phyloP scores from a whole-genome alignment of 805 yeast genomes.

The Saccharomyces kudriavzevii region DNA sequence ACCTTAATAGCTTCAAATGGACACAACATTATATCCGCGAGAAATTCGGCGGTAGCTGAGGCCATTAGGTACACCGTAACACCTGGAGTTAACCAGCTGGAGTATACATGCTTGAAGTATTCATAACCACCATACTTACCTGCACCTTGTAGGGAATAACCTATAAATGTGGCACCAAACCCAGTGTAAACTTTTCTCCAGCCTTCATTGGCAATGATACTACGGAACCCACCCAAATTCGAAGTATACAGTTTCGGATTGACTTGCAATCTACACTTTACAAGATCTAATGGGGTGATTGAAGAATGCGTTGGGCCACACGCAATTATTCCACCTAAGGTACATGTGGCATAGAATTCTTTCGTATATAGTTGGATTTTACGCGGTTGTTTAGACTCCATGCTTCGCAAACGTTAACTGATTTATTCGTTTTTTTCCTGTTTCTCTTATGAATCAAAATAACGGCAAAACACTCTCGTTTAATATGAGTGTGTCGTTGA shows the following conservation, averaged over 20 bases:
- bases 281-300: constrained; percentile 87
- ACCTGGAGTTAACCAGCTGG: constrained; percentile 43
- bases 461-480: background rate
- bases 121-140: constrained; percentile 97
- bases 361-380: constrained; percentile 20
- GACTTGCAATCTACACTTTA: constrained; percentile 90
- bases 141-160: constrained; percentile 93
- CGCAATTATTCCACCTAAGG: constrained; percentile 61
- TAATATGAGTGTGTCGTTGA: background rate
- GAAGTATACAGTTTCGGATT: constrained; percentile 63
- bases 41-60: constrained; percentile 87
- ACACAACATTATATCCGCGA: constrained; percentile 85
- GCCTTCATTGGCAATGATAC: constrained; percentile 70
- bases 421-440: background rate
- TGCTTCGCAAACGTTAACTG: background rate
- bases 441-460: background rate
- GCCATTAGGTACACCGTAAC: constrained; percentile 73
- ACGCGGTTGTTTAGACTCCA: constrained; percentile 2
- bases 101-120: constrained; percentile 73
- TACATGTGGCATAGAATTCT: constrained; percentile 37
- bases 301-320: constrained; percentile 96
- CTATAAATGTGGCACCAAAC: constrained; percentile 83
- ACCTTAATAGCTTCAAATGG: constrained; percentile 95
- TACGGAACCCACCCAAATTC: constrained; percentile 73
- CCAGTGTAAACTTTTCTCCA: constrained; percentile 73